Base-by-base conservation (phyloP, 192 early-diverging fungal genomes). In the Jimgerdemannia flammicorona region DNA sequence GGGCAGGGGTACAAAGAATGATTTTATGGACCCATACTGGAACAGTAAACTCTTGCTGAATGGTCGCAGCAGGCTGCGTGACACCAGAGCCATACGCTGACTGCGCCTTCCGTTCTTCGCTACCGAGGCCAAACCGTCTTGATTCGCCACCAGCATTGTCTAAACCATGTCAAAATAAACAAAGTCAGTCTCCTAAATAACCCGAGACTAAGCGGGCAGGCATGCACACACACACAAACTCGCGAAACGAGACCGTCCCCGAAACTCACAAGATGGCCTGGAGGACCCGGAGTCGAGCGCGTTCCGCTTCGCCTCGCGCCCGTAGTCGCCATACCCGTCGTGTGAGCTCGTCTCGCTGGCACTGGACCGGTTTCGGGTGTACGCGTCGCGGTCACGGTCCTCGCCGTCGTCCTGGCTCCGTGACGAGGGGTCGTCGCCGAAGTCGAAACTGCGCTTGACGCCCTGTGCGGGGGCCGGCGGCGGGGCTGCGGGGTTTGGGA, bases 221-320 rank as follows among this genome's bases (percentile, higher is more conserved):
- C 59, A 75, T 73, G 67, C 64, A 42, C 69, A 72, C 63, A 72
- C 63, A 68, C 72, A 18, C 4, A 7, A 17, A 63, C 74, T 11
- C 6, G 41, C 44, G 14, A 11, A 40, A 54, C 44, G 63, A 10
- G 19, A 42, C 7, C 20, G 29, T 40, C 71, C 9, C 29, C 67
- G 19, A 14, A 44, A 9, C 64, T 66, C 70, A 78, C 72, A 74
- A 19, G 70, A 67, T 8, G 79, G 74, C 39, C 72, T 11, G 17
- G 71, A 59, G 74, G 77, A 78, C 81, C 81, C 77, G 49, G 84
- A 83, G 68, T 84, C 84, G 1, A 83, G 78, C 76, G 80, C 78
- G 67, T 83, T 78, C 73, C 84, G 84, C 4, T 19, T 29, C 29
- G 29, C 29, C 29, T 29, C 29, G 29, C 29, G 29, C 29, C 29